phyloP scores from a whole-genome alignment of 768 basidiomycete species.

The Phaffia australis region DNA sequence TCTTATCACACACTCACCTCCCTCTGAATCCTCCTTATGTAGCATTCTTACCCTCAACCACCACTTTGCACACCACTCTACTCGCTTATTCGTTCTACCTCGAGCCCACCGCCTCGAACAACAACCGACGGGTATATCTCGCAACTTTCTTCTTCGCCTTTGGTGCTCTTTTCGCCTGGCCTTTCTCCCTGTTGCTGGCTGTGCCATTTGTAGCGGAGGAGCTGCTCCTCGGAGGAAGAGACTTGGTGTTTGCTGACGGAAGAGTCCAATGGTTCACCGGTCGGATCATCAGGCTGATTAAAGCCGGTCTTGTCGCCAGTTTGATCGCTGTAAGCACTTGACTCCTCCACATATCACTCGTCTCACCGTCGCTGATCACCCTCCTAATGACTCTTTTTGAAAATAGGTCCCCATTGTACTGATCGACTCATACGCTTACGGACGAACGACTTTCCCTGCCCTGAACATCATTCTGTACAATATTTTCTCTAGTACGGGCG shows the following conservation, averaged over 20 bases:
- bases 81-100: constrained; percentile 59
- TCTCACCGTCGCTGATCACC: neutral
- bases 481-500: constrained; percentile 61
- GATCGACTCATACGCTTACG: constrained; percentile 80
- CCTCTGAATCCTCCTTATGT: neutral
- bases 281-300: constrained; percentile 10
- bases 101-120: constrained; percentile 40
- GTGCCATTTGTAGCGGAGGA: constrained; percentile 87
- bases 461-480: constrained; percentile 95
- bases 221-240: constrained; percentile 56
- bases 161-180: constrained; percentile 90
- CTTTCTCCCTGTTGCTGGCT: constrained; percentile 77
- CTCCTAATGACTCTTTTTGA: constrained; percentile 1
- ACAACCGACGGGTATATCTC: constrained; percentile 48
- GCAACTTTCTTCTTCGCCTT: constrained; percentile 63
- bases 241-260: constrained; percentile 25
- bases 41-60: constrained; percentile 93
- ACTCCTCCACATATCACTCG: too few species aligned
- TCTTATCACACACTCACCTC: neutral
- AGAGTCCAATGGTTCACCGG: constrained; percentile 13
- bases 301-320: constrained; percentile 42
- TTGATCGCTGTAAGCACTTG: constrained; percentile 52
- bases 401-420: constrained; percentile 69
- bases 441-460: constrained; percentile 63
- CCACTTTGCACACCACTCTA: constrained; percentile 80